Percentiles rank a stretch among this genome's conserved stretches.
phyloP scores from a whole-genome alignment of 2,329 filamentous ascomycete genomes.

The Tricladium varicosporioides region DNA sequence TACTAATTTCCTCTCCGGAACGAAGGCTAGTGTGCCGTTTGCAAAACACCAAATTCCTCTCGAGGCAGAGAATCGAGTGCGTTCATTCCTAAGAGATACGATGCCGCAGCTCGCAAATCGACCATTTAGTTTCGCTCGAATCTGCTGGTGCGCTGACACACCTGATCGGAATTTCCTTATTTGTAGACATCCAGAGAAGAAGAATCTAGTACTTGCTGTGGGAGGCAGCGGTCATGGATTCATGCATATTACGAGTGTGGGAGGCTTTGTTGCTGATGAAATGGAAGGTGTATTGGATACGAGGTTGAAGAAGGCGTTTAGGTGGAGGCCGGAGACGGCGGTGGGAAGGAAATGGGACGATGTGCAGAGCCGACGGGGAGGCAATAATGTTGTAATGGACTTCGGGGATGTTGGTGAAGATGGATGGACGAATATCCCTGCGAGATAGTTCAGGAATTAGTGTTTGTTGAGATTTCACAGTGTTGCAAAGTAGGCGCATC shows the following conservation, averaged over 20 bases:
- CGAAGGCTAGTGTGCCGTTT: constrained; percentile 32
- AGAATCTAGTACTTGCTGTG: constrained; percentile 45
- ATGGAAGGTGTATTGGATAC: not conserved
- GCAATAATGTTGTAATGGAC: not conserved
- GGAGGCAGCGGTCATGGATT: constrained; percentile 53
- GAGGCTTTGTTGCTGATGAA: not conserved
- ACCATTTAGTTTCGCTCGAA: constrained; percentile 47
- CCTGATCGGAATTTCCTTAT: constrained; percentile 53
- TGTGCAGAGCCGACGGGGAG: not conserved
- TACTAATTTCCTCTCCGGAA: constrained; percentile 39
- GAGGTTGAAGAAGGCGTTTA: not conserved
- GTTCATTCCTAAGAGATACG: constrained; percentile 47
- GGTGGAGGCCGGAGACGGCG: not conserved
- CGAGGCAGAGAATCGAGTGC: constrained; percentile 46
- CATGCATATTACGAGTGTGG: constrained; percentile 37
- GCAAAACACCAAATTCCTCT: constrained; percentile 41
- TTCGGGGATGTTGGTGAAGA: not conserved
- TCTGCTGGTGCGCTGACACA: constrained; percentile 58
- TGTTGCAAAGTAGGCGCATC: no score
- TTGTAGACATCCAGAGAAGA: constrained; percentile 44
- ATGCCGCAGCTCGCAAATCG: constrained; percentile 52
- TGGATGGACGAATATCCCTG: no score
- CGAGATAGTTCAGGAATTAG: no score
- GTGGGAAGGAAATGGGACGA: not conserved
- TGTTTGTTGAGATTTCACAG: no score